Evolutionary conservation across 164 flowering plant species (phyloP).

Genomic region (Vitis rupestris): DNA sequence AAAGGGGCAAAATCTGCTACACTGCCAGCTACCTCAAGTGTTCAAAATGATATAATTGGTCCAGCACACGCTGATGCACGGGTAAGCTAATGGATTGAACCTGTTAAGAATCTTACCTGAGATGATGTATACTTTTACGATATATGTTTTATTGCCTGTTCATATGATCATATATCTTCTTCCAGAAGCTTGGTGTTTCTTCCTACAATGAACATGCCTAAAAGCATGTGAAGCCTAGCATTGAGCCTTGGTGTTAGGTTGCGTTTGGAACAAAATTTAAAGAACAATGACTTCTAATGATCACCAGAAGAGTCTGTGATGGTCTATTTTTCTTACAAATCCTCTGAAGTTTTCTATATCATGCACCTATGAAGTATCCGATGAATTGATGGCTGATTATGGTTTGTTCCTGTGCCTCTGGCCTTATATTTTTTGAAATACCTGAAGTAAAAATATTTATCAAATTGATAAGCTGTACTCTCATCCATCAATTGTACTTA

Average conservation of each 20-base stretch:
- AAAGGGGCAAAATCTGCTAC: conserved; percentile 54
- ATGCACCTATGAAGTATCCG: not conserved
- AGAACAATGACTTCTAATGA: not conserved
- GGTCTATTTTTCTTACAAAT: not conserved
- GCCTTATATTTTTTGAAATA: not conserved
- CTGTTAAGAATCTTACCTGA: not conserved
- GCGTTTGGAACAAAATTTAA: not conserved
- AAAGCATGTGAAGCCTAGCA: not conserved
- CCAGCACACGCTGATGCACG: conserved; percentile 67
- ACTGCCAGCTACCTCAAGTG: conserved; percentile 48
- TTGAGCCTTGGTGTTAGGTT: not conserved
- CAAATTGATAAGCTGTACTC: no score
- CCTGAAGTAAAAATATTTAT: no score
- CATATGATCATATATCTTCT: not conserved
- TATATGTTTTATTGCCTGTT: not conserved
- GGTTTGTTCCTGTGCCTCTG: not conserved
- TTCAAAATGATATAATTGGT: conserved; percentile 72
- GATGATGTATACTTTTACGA: not conserved
- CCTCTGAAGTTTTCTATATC: not conserved
- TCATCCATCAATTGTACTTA: no score
- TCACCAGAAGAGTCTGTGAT: not conserved
- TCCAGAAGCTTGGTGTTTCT: no score
- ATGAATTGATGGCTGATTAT: not conserved
- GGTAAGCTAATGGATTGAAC: conserved; percentile 39
- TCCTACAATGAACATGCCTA: no score